These are phyloP conservation scores for Beauveria sp. DNA, from an alignment of 2,329 filamentous ascomycete genomes.

Conservation along the genomic window DNA sequence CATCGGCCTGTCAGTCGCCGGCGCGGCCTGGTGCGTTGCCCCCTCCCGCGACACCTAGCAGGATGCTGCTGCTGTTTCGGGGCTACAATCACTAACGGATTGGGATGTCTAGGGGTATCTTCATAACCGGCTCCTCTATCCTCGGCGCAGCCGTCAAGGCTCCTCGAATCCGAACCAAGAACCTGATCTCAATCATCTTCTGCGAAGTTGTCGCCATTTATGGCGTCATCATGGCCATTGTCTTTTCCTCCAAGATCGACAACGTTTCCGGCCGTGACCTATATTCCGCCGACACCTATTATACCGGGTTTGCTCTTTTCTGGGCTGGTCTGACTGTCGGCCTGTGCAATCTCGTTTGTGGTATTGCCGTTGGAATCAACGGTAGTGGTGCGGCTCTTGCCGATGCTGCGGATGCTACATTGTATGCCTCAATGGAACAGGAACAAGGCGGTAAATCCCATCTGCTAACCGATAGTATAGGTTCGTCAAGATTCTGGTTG, in stretches of 20 bases:
- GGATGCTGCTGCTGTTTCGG: constrained; percentile 6
- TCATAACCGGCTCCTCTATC: constrained; percentile 96
- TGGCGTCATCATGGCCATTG: constrained; percentile 99
- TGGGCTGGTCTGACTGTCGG: constrained; percentile 94
- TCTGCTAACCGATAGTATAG: constrained; percentile 37
- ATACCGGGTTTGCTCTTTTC: constrained; percentile 91
- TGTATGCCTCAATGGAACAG: constrained; percentile 50
- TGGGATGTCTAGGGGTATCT: constrained; percentile 70
- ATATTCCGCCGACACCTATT: constrained; percentile 74
- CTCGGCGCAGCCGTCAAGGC: constrained; percentile 94
- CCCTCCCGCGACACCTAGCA: constrained; percentile 24
- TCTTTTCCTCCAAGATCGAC: constrained; percentile 85
- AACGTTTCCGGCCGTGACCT: constrained; percentile 55
- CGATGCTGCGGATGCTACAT: constrained; percentile 82
- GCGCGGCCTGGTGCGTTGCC: constrained; percentile 74
- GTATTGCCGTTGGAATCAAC: constrained; percentile 95
- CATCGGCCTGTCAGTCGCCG: constrained; percentile 92
- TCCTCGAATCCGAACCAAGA: constrained; percentile 97
- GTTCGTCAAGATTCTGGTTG: constrained; percentile 97
- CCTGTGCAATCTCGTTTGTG: constrained; percentile 91
- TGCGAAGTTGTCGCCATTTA: constrained; percentile 99
- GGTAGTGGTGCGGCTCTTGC: constrained; percentile 93
- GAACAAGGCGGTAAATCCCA: constrained; percentile 2
- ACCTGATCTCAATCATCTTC: constrained; percentile 99
- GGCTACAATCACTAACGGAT: constrained; percentile 15